phyloP scores from a whole-genome alignment of 345 rosid genomes.

The Corchorus olitorius region DNA sequence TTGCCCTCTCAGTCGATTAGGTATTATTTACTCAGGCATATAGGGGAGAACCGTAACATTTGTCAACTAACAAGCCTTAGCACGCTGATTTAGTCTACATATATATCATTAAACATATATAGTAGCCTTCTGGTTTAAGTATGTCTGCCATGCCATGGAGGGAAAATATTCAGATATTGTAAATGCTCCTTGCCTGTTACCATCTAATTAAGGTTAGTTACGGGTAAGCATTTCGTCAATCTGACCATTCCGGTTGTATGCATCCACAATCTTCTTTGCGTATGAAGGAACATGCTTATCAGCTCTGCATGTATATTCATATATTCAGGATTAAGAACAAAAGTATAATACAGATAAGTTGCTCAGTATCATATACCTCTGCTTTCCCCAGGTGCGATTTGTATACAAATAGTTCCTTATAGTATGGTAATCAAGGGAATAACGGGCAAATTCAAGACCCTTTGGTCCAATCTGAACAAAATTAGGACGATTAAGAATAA shows the following conservation, averaged over 20 bases:
- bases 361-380: conserved; percentile 50
- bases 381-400: conserved; percentile 80
- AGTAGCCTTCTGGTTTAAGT: neutral
- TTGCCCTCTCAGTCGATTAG: neutral
- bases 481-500: conserved; percentile 13
- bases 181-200: neutral
- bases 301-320: conserved; percentile 54
- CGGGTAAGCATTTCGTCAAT: conserved; percentile 69
- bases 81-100: neutral
- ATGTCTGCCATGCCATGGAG: neutral
- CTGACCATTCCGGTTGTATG: conserved; percentile 77
- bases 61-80: neutral
- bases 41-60: neutral
- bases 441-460: conserved; percentile 96
- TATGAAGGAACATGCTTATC: conserved; percentile 77
- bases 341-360: neutral
- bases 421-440: conserved; percentile 94
- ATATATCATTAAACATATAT: neutral
- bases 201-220: conserved; percentile 38
- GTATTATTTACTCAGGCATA: neutral
- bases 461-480: conserved; percentile 81
- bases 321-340: conserved; percentile 10
- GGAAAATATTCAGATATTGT: neutral
- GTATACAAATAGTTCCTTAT: conserved; percentile 84
- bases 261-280: conserved; percentile 73